Evolutionary conservation across 208 protist genomes (phyloP).

Genomic region (Eutreptiella sp.): DNA sequence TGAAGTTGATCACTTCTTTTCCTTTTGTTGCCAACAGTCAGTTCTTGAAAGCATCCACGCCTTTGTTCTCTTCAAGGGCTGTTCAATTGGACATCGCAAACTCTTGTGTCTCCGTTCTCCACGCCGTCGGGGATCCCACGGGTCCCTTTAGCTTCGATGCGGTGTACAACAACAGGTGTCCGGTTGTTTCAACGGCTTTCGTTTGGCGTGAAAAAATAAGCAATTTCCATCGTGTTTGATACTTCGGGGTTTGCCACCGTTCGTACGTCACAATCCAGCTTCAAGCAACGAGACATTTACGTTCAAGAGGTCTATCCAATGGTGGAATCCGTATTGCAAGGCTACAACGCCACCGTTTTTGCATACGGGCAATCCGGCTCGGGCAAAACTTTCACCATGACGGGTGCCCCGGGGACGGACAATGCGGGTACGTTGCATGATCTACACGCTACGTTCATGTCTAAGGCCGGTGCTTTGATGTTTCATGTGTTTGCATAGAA

Average conservation of each 20-base stretch:
- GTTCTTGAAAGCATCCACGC: no score
- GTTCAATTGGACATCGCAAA: constrained; percentile 15
- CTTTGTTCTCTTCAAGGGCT: no score
- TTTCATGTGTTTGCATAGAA: no score
- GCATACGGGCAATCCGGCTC: constrained; percentile 81
- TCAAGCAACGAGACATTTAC: constrained; percentile 78
- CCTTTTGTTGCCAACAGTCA: no score
- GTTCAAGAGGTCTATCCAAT: constrained; percentile 73
- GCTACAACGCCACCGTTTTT: constrained; percentile 83
- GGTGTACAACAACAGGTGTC: constrained; percentile 84
- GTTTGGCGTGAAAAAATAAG: no score
- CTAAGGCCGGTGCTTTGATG: no score
- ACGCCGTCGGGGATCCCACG: constrained; percentile 18
- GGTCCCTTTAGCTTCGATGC: constrained; percentile 67
- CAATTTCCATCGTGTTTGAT: no score
- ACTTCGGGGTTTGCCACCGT: no score
- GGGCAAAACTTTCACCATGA: constrained; percentile 84
- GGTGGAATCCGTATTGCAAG: constrained; percentile 71
- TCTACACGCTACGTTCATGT: no score
- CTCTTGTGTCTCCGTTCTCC: constrained; percentile 2
- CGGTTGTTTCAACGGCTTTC: no score
- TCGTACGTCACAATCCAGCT: no score
- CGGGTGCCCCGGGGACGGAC: constrained; percentile 64
- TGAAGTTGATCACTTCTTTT: no score
- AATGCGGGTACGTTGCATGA: constrained; percentile 64